Evolutionary conservation across 2,329 filamentous ascomycete genomes (phyloP), one percentile per base, ranked within the genome.

Genomic region (Microthyrium microscopicum): DNA sequence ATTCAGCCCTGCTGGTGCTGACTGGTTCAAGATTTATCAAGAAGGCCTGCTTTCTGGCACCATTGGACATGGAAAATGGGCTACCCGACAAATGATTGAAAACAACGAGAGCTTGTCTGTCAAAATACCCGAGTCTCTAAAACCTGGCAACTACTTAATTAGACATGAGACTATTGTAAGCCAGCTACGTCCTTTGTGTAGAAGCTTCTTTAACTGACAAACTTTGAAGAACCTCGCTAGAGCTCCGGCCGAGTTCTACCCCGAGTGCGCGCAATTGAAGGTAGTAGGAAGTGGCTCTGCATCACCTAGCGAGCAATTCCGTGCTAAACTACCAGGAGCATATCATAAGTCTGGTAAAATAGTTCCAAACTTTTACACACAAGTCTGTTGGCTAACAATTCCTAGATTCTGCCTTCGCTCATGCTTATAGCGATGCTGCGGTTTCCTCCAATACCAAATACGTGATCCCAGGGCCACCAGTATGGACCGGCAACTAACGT

Each of bases 201-300:
- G 5, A 24, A 15, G 3, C 5, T 62, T 62, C 21, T 16, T 3
- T 24, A 24, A 26, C 31, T 33, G 2, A 33, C 12, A n/a, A n/a
- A 7, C 2, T 19, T 20, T 12, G 8, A 25, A 33, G 31, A 33
- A 33, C n/a, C 31, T 33, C 19, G 31, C 31, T 17, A 20, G 31
- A 6, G 31, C 31, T 12, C 31, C 31, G 17, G 63, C 63, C 2
- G 65, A 63, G 53, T 56, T 55, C 45, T 68, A 63, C 46, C 63
- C 56, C 21, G 60, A 65, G 49, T 70, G 65, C 42, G 44, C 66
- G 33, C 66, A 65, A 46, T 48, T 68, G 20, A 47, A 60, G 39
- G 51, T 68, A 33, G 54, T 47, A 31, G 61, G 62, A 17, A 50
- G 50, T n/a, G 62, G 62, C 13, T 51, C 53, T 15, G 36, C 37